Base-by-base conservation (phyloP, 805 yeast species). In the Cyberlindnera suaveolens region DNA sequence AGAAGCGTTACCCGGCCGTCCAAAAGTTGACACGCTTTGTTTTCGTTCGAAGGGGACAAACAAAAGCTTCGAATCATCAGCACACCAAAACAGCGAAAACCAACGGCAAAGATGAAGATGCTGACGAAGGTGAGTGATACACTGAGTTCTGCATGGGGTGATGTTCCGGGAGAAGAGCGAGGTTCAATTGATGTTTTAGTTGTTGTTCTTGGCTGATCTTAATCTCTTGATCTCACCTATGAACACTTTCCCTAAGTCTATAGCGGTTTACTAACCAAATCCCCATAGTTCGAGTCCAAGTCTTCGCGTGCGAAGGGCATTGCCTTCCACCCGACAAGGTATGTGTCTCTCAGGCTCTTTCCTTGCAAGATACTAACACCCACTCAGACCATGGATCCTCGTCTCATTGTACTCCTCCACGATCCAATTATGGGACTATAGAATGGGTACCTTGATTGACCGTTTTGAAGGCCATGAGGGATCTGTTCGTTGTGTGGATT, bases 391-490 rank as follows among this genome's bases (percentile, higher is more conserved):
- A 46, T 93, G 96, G 97, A 87, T 89, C 47, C 74, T 93, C 56
- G 98, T 90, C 30, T 89, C 98, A 7, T 74, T 95, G 48, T 93
- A 91, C 65, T 86, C 96, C 23, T 88, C 96, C n/a, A 89, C 96
- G n/a, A 91, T 93, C 63, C 99, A 95, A 66, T 74, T 93, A 51
- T 93, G 99, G 99, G 99, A 93, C 67, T 93, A 95, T 68, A 82
- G 99, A 60, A 93, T 93, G 99, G 99, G 99, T 36, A 89, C 97
- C 3, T 70, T 93, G 62, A 81, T 93, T 61, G 98, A 90, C 65
- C 78, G 97, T 45, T 93, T 89, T 60, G 99, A 93, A 66, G 99
- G 91, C 57, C 99, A 93, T 63, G 96, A 86, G 58, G 99, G 99
- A 23, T 98, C 99, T 3, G 99, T 93, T 20, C 81, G 99, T 67